Conservation (phyloP, 768 basidiomycete genomes). For the Chalciporus chontae region DNA sequence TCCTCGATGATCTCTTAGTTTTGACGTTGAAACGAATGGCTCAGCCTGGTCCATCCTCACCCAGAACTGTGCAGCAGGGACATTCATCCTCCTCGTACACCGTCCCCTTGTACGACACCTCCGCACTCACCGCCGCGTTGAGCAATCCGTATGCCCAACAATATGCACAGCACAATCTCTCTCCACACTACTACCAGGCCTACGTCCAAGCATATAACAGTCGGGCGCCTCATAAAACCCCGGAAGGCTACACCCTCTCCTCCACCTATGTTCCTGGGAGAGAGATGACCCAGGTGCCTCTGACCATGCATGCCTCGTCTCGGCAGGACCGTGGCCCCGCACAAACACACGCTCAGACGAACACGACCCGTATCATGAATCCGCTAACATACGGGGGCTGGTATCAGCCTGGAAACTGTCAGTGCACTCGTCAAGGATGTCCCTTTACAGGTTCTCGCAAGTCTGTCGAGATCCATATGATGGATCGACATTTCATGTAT, state of each 20-base stretch:
- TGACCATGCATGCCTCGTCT: not conserved
- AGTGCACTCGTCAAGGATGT: slow-evolving; percentile 65
- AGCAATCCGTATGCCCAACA: slow-evolving; percentile 29
- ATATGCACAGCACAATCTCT: slow-evolving; percentile 30
- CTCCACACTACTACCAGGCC: slow-evolving; percentile 56
- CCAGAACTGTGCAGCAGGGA: not conserved
- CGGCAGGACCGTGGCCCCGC: slow-evolving; percentile 3
- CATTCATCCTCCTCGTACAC: slow-evolving; percentile 8
- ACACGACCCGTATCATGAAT: slow-evolving; percentile 12
- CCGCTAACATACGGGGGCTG: slow-evolving; percentile 35
- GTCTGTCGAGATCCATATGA: slow-evolving; percentile 75
- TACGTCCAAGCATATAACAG: slow-evolving; percentile 37
- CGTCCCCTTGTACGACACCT: slow-evolving; percentile 21
- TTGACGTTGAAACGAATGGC: slow-evolving; percentile 6
- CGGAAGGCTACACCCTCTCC: slow-evolving; percentile 38
- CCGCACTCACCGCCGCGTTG: slow-evolving; percentile 23
- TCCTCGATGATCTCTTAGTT: not conserved
- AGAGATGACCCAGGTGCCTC: not conserved
- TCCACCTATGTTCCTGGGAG: slow-evolving; percentile 33
- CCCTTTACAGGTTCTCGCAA: slow-evolving; percentile 66
- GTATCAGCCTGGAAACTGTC: slow-evolving; percentile 59
- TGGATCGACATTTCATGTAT: slow-evolving; percentile 86
- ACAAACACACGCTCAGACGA: slow-evolving; percentile 3
- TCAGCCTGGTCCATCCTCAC: slow-evolving; percentile 2
- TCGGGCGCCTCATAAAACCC: slow-evolving; percentile 20